Evolutionary conservation across 352 stramenopile genomes (phyloP).

Genomic region (Phytophthora quininea): DNA sequence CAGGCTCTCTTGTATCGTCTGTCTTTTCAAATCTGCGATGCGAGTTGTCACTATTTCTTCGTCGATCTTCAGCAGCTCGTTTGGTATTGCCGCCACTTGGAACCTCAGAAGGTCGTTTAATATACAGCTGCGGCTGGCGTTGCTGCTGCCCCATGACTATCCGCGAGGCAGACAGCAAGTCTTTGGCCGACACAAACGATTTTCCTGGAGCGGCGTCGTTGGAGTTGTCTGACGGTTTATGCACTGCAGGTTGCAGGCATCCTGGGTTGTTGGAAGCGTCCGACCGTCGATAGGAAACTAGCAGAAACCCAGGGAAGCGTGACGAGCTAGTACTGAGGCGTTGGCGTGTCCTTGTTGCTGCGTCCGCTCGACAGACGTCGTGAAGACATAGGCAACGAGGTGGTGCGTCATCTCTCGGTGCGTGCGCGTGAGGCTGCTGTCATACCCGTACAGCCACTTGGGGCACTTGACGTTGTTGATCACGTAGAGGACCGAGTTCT

Average conservation of each 20-base stretch:
- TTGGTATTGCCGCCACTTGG: not conserved
- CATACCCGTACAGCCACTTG: constrained; percentile 44
- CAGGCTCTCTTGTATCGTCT: not conserved
- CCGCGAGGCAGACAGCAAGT: not conserved
- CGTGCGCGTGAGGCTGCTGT: constrained; percentile 34
- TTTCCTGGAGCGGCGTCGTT: not conserved
- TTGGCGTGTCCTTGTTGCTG: not conserved
- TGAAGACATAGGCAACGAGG: constrained; percentile 35
- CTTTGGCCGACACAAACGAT: not conserved
- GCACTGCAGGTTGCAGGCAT: not conserved
- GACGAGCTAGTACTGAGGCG: constrained; percentile 17
- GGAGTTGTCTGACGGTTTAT: not conserved
- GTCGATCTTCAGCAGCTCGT: not conserved
- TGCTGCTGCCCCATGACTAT: not conserved
- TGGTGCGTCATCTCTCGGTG: constrained; percentile 45
- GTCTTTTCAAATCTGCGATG: not conserved
- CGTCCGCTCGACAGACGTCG: not conserved
- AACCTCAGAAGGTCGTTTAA: not conserved
- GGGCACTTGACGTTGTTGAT: constrained; percentile 38
- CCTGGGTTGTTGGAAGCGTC: not conserved
- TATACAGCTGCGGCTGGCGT: not conserved
- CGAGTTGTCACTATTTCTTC: not conserved
- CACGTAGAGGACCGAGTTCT: constrained; percentile 40
- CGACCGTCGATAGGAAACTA: constrained; percentile 35
- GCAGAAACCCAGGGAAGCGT: constrained; percentile 26